Percentiles rank a stretch among this genome's conserved stretches.
Evolutionary conservation across 306 rosid species (phyloP).

Genomic region (Ormosia semicastrata): DNA sequence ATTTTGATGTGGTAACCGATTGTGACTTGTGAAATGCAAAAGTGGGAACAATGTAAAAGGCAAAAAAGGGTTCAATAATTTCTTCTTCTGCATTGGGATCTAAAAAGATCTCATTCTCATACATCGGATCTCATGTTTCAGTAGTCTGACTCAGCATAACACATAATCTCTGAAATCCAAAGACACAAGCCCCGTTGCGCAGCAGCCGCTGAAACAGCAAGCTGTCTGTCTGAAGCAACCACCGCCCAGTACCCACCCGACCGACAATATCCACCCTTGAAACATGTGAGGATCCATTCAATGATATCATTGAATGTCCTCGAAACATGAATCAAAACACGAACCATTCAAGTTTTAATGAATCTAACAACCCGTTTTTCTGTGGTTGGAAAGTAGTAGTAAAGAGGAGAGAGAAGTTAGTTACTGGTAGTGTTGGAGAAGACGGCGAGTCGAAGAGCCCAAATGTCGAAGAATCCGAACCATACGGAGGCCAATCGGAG

Average conservation of each 20-base stretch:
- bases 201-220: constrained; percentile 23
- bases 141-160: background rate
- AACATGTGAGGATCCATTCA: constrained; percentile 13
- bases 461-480: constrained; percentile 94
- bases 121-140: constrained; percentile 31
- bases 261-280: constrained; percentile 8
- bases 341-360: background rate
- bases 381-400: background rate
- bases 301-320: background rate
- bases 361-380: background rate
- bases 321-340: background rate
- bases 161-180: background rate
- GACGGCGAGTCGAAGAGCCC: constrained; percentile 82
- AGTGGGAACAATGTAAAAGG: background rate
- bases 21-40: background rate
- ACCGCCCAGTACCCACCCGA: background rate
- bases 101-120: constrained; percentile 23
- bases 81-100: constrained; percentile 28
- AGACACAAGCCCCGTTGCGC: background rate
- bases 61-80: background rate
- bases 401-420: background rate
- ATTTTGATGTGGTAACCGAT: too few species aligned
- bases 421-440: constrained; percentile 72
- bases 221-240: background rate
- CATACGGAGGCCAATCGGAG: constrained; percentile 88